phyloP scores from a whole-genome alignment of 352 stramenopile species.

The Globisporangium cystogenes region DNA sequence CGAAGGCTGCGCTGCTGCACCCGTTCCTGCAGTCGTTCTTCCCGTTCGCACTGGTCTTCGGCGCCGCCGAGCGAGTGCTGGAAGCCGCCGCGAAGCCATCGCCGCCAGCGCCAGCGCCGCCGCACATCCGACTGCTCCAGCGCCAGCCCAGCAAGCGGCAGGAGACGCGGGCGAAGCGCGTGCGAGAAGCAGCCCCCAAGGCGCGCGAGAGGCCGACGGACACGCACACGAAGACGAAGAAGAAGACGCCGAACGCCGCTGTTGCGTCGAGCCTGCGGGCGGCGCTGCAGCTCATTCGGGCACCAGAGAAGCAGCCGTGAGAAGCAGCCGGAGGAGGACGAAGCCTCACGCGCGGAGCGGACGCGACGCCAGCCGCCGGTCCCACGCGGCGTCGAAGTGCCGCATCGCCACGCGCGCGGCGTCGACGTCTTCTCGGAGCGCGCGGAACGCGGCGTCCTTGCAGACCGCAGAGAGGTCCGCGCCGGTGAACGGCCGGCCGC shows the following conservation, averaged over 20 bases:
- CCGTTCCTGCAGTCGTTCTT: conserved; percentile 69
- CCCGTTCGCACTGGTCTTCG: conserved; percentile 59
- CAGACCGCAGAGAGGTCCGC: conserved; percentile 65
- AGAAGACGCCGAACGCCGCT: too few species aligned
- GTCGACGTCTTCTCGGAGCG: conserved; percentile 59
- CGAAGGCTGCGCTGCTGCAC: conserved; percentile 50
- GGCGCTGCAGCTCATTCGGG: conserved; percentile 15
- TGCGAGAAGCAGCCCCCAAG: not conserved
- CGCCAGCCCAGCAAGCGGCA: not conserved
- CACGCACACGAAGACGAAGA: not conserved
- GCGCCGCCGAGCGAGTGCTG: not conserved
- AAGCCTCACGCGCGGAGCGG: conserved; percentile 13
- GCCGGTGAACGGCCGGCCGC: conserved; percentile 38
- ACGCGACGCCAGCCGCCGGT: conserved; percentile 18
- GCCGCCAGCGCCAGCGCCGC: too few species aligned
- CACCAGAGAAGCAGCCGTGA: conserved; percentile 1
- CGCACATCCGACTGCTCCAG: not conserved
- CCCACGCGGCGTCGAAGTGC: conserved; percentile 52
- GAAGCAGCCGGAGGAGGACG: not conserved
- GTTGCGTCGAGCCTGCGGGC: conserved; percentile 5
- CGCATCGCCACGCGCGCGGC: conserved; percentile 21
- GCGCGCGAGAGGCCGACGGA: not conserved
- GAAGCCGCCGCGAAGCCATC: not conserved
- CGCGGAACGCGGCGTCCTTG: conserved; percentile 76
- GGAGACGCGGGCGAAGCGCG: too few species aligned